These are phyloP conservation scores for Kickxella alabastrina DNA, from an alignment of 192 early-diverging fungal species.

Conservation along the genomic window DNA sequence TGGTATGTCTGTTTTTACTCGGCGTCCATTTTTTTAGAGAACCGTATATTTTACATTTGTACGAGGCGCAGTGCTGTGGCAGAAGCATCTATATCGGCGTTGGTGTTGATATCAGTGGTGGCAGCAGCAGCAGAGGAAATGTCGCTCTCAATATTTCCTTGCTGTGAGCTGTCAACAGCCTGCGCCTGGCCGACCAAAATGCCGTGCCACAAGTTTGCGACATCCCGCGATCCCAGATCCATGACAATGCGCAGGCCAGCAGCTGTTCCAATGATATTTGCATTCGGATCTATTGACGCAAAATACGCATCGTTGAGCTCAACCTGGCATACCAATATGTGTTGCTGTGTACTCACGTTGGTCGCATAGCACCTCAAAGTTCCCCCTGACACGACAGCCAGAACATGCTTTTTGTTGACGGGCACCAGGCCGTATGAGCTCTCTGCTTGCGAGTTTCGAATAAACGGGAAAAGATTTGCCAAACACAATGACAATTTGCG, in stretches of 20 bases:
- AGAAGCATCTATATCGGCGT: neutral
- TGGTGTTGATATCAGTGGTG: too few species aligned
- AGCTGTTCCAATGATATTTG: neutral
- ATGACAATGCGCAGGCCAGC: conserved; percentile 14
- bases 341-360: neutral
- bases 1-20: neutral
- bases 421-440: too few species aligned
- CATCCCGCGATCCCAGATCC: conserved; percentile 24
- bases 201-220: conserved; percentile 28
- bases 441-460: too few species aligned
- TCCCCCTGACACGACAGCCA: conserved; percentile 19
- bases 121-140: conserved; percentile 1
- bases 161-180: neutral
- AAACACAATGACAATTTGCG: neutral
- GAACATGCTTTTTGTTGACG: conserved; percentile 5
- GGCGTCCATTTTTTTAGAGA: too few species aligned
- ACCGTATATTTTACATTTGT: conserved; percentile 1
- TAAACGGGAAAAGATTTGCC: conserved; percentile 1
- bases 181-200: conserved; percentile 7
- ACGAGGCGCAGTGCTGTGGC: conserved; percentile 3
- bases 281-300: neutral
- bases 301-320: conserved; percentile 1
- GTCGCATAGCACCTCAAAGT: too few species aligned
- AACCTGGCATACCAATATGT: conserved; percentile 4
- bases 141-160: neutral